These are phyloP conservation scores for Hippophae tibetana DNA, from an alignment of 306 rosid genomes.

Conservation along the genomic window DNA sequence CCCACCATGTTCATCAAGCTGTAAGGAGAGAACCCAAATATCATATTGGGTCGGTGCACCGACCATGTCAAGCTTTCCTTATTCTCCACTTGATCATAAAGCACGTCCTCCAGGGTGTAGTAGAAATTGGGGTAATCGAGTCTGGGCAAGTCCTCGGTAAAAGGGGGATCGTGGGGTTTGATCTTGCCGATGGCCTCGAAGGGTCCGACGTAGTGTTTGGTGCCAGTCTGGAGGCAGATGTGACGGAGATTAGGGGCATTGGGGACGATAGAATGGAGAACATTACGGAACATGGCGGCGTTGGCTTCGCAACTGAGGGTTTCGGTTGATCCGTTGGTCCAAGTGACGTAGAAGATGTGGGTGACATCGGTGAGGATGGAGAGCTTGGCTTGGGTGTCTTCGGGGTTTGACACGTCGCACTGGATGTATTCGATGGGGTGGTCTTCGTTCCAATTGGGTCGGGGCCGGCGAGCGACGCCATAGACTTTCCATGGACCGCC, in stretches of 20 bases:
- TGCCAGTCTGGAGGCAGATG: constrained; percentile 49
- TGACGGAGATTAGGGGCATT: constrained; percentile 43
- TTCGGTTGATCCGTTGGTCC: constrained; percentile 32
- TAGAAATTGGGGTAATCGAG: constrained; percentile 38
- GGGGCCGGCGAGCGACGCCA: constrained; percentile 49
- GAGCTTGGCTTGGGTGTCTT: constrained; percentile 37
- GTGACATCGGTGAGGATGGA: constrained; percentile 41
- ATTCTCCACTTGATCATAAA: constrained; percentile 31
- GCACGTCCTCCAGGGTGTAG: constrained; percentile 37
- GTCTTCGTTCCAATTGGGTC: constrained; percentile 48
- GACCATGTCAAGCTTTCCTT: constrained; percentile 45
- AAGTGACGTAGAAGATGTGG: constrained; percentile 40
- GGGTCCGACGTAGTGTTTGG: constrained; percentile 36
- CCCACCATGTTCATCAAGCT: constrained; percentile 45
- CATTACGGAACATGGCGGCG: constrained; percentile 41
- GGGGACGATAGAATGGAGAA: constrained; percentile 37
- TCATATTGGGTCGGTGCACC: constrained; percentile 32
- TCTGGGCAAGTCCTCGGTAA: constrained; percentile 46
- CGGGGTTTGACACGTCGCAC: constrained; percentile 43
- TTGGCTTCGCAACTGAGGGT: constrained; percentile 35
- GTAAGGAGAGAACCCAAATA: constrained; percentile 49
- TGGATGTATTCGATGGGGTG: constrained; percentile 43
- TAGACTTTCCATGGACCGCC: constrained; percentile 61
- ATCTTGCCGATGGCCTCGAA: constrained; percentile 33
- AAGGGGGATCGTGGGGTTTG: constrained; percentile 33